Conservation (phyloP, 768 basidiomycete genomes). For the Tylopilus subfusipes region DNA sequence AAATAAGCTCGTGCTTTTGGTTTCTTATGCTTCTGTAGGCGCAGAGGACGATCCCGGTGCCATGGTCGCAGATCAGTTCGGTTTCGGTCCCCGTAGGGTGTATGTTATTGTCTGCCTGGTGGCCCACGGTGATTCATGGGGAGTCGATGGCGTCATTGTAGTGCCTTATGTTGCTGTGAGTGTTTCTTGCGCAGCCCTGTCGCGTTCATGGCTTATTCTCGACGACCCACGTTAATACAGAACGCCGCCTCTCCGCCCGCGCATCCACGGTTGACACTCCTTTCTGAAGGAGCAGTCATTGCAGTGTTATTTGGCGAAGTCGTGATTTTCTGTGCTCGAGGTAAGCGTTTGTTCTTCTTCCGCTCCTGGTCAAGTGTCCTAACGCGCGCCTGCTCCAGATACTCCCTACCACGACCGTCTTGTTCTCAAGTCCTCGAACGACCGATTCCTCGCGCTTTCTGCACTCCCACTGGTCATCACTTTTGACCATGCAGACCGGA, state of each 20-base stretch:
- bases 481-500: conserved; percentile 18
- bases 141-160: conserved; percentile 39
- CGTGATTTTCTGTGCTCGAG: conserved; percentile 65
- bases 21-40: conserved; percentile 59
- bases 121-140: conserved; percentile 25
- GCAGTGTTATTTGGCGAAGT: conserved; percentile 75
- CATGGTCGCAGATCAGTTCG: conserved; percentile 36
- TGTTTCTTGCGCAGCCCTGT: conserved; percentile 5
- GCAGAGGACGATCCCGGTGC: conserved; percentile 40
- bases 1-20: conserved; percentile 54
- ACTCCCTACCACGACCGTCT: conserved; percentile 70
- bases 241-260: conserved; percentile 66
- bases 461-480: conserved; percentile 32
- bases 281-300: conserved; percentile 56
- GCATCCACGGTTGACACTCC: conserved; percentile 63
- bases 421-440: conserved; percentile 64
- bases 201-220: not conserved
- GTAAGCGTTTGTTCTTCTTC: conserved; percentile 32
- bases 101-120: conserved; percentile 59
- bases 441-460: conserved; percentile 70
- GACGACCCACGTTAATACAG: conserved; percentile 30
- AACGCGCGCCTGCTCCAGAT: conserved; percentile 36
- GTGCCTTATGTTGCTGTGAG: conserved; percentile 79
- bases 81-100: conserved; percentile 50
- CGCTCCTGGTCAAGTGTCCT: not conserved